Conservation (phyloP, 176 grass and related monocot genomes). For the Rhynchospora breviuscula region DNA sequence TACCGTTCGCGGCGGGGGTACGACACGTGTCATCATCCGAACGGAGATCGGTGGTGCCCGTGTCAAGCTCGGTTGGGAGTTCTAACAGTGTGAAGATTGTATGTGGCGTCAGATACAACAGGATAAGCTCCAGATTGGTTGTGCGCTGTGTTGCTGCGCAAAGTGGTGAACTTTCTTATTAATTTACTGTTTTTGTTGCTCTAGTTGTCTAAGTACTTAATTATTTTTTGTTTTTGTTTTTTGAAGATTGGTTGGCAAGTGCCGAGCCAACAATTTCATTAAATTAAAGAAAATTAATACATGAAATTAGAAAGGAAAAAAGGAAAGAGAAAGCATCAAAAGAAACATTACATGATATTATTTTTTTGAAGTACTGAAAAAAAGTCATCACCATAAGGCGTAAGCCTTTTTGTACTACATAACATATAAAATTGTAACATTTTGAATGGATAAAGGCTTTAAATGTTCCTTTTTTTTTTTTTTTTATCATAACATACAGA, state of each 20-base stretch:
- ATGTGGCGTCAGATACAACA: neutral
- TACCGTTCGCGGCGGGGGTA: slow-evolving; percentile 48
- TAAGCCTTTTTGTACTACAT: neutral
- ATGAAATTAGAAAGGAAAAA: too few species aligned
- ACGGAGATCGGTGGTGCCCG: slow-evolving; percentile 3
- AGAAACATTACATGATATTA: too few species aligned
- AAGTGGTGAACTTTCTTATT: slow-evolving; percentile 62
- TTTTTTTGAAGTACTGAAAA: neutral
- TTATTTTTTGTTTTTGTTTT: too few species aligned
- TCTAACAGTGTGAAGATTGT: slow-evolving; percentile 1
- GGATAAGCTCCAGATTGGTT: slow-evolving; percentile 41
- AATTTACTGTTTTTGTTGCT: too few species aligned
- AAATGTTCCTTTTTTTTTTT: too few species aligned
- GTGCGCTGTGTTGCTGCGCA: slow-evolving; percentile 64
- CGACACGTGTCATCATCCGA: slow-evolving; percentile 22
- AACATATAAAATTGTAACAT: neutral
- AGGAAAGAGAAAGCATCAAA: too few species aligned
- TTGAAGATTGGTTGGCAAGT: too few species aligned
- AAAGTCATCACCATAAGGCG: neutral
- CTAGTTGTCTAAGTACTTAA: neutral
- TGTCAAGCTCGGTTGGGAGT: slow-evolving; percentile 1
- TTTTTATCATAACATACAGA: neutral
- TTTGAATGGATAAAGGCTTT: neutral
- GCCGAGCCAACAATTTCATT: too few species aligned
- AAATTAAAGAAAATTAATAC: too few species aligned